Base-by-base conservation (phyloP, 495 filamentous ascomycete species). In the Parmelia sp. region DNA sequence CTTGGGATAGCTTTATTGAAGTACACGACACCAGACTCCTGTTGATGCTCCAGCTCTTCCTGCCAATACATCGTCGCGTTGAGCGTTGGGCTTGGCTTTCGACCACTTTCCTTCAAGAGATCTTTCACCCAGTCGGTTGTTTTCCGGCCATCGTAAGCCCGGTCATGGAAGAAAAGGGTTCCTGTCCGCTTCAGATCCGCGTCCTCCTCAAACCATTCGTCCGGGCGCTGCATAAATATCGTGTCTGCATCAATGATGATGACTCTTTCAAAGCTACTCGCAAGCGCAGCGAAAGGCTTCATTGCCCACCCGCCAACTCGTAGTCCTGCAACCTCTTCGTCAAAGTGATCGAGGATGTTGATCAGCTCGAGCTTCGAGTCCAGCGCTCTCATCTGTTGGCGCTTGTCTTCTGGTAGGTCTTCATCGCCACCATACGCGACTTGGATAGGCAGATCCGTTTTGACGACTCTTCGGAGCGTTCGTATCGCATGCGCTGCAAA, bases 141-240 rank as follows among this genome's bases (percentile, higher is more conserved):
- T 35, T 14, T 55, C 29, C 47, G 47, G n/a, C 57, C 62, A 45
- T n/a, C 36, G n/a, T 33, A 61, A 42, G 75, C 61, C n/a, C 76
- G 69, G 65, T 79, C 76, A 63, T 76, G 74, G 68, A 77, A 78
- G 57, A 78, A 75, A 17, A 76, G 58, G 5, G 75, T 74, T 0
- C 77, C 77, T 1, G 71, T 76, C 11, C 68, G 61, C 15, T 58
- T 47, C 57, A 76, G 76, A 1, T 64, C 66, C 19, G 59, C 53
- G 25, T 75, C 63, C 27, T 60, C 65, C 0, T 71, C 73, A 65
- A 71, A 74, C 37, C 31, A n/a, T 9, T 60, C 45, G 25, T 65
- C 61, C 4, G 73, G 73, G 19, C 67, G 36, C 27, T 71, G 70
- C 39, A 74, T 62, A 33, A 75, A 70, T 9, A 75, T 64, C 1